Conservation (phyloP, 169 alveolate genomes). For the Neospora caninum region DNA sequence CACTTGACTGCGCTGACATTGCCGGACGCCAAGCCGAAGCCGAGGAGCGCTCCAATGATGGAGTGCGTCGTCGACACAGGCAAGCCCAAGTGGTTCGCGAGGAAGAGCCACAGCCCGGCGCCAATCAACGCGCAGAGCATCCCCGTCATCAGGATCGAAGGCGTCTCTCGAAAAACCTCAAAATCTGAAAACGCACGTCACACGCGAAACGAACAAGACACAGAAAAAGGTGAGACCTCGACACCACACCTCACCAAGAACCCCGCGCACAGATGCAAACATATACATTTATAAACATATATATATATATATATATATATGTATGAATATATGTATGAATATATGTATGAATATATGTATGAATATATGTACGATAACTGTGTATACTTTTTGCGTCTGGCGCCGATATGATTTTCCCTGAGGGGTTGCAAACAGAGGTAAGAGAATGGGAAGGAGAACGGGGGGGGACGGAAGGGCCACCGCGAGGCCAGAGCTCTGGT, state of each 20-base stretch:
- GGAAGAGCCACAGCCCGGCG: constrained; percentile 82
- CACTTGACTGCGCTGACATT: constrained; percentile 78
- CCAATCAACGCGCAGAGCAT: constrained; percentile 84
- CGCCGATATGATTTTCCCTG: constrained; percentile 94
- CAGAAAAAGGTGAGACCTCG: not conserved
- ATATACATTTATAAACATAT: not conserved
- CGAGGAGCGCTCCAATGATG: constrained; percentile 85
- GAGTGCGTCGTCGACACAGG: constrained; percentile 92
- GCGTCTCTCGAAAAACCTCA: constrained; percentile 79
- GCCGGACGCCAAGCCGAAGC: constrained; percentile 86
- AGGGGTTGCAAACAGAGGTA: constrained; percentile 76
- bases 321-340: not conserved
- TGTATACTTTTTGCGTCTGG: too few relatives aligned
- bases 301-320: not conserved
- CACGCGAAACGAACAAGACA: not conserved
- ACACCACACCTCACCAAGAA: not conserved
- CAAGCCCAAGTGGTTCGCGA: constrained; percentile 79
- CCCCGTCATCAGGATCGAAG: constrained; percentile 84
- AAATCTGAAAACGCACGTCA: constrained; percentile 65
- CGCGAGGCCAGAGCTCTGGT: too few relatives aligned
- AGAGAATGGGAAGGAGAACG: not conserved
- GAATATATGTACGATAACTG: too few relatives aligned
- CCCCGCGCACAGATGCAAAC: not conserved
- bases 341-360: not conserved
- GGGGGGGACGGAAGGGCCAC: not conserved